Conservation (phyloP, 1,139 yeast genomes). For the Hyphopichia fennica region DNA sequence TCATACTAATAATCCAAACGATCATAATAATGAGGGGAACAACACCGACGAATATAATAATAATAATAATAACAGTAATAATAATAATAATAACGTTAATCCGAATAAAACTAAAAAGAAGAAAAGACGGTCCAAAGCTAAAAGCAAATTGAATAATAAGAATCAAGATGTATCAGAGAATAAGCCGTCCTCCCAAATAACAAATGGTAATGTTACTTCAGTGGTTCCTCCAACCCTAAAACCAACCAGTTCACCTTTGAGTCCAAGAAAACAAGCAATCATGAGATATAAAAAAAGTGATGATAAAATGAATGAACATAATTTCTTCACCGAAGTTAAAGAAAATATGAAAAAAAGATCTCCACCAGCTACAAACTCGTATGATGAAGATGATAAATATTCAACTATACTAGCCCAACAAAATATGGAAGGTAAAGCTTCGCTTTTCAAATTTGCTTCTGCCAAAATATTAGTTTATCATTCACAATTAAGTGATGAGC, state of each 20-base stretch:
- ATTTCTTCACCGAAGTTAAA: slow-evolving; percentile 27
- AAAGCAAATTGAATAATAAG: neutral
- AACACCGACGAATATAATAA: neutral
- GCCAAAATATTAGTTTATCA: slow-evolving; percentile 47
- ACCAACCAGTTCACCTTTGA: slow-evolving; percentile 11
- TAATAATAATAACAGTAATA: neutral
- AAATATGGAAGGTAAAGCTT: slow-evolving; percentile 36
- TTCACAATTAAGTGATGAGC: slow-evolving; percentile 23
- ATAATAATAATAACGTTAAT: neutral
- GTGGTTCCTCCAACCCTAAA: neutral
- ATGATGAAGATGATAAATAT: slow-evolving; percentile 5
- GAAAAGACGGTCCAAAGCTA: slow-evolving; percentile 2
- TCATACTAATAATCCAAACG: neutral
- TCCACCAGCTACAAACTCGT: neutral
- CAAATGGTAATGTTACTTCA: neutral
- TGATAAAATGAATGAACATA: slow-evolving; percentile 21
- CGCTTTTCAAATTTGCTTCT: slow-evolving; percentile 37
- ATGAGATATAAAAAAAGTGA: slow-evolving; percentile 38
- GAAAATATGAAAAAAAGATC: slow-evolving; percentile 19
- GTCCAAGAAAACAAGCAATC: slow-evolving; percentile 43
- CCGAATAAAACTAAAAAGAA: neutral
- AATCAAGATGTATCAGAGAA: neutral
- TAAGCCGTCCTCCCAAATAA: too few species aligned
- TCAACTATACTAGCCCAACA: slow-evolving; percentile 4
- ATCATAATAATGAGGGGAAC: neutral